A percentile compares a stretch with the other conserved stretches of the same genome.
Evolutionary conservation across 495 filamentous ascomycete species (phyloP).

Genomic region (Neurospora sublineolata): DNA sequence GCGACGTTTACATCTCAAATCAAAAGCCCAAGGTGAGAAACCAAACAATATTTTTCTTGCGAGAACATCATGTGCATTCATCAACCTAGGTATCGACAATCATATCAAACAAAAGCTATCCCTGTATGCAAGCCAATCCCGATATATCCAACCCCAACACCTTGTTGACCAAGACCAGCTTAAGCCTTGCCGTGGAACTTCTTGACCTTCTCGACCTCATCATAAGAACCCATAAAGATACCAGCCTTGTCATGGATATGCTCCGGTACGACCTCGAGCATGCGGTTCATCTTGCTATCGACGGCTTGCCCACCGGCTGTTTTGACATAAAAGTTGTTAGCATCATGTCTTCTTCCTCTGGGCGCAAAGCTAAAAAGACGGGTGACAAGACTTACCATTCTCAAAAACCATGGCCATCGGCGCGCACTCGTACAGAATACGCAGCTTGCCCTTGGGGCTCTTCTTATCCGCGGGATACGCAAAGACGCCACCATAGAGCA

Average conservation of each 20-base stretch:
- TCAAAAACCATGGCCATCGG: slow-evolving; percentile 99
- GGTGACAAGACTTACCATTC: slow-evolving; percentile 60
- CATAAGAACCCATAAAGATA: slow-evolving; percentile 89
- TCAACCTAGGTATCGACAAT: neutral
- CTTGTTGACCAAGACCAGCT: neutral
- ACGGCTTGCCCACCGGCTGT: slow-evolving; percentile 82
- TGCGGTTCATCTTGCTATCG: slow-evolving; percentile 75
- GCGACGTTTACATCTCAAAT: neutral
- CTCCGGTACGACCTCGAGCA: slow-evolving; percentile 83
- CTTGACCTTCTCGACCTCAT: slow-evolving; percentile 94
- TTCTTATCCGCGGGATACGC: slow-evolving; percentile 97
- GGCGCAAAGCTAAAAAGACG: neutral
- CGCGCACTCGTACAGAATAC: slow-evolving; percentile 96
- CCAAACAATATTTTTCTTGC: neutral
- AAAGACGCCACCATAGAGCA: slow-evolving; percentile 93
- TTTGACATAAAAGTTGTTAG: slow-evolving; percentile 7
- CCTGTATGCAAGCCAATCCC: neutral
- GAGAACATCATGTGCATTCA: neutral
- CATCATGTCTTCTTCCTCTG: too few relatives aligned
- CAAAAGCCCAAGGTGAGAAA: neutral
- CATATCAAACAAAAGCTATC: neutral
- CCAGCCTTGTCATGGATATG: slow-evolving; percentile 92
- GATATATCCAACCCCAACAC: neutral
- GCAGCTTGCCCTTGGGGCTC: slow-evolving; percentile 93
- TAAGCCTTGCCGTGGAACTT: slow-evolving; percentile 31